Conservation (phyloP, 1,284 basidiomycete genomes). For the Rhodotorula sp. region DNA sequence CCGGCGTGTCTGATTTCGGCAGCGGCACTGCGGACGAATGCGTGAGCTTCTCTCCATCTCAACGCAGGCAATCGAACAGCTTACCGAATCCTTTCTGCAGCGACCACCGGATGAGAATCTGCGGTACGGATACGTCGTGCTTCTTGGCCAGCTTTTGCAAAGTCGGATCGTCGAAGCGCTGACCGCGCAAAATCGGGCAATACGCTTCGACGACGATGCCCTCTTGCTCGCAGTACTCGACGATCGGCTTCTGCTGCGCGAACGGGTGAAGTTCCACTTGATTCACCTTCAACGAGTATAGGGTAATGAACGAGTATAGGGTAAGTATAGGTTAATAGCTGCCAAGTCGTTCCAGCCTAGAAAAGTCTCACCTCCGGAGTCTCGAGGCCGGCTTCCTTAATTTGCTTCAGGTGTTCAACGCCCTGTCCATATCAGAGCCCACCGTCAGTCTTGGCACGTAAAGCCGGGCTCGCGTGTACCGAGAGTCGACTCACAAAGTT, state of each 20-base stretch:
- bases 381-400: slow-evolving; percentile 62
- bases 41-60: neutral
- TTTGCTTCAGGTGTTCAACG: slow-evolving; percentile 72
- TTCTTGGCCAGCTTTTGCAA: slow-evolving; percentile 61
- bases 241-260: slow-evolving; percentile 76
- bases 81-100: slow-evolving; percentile 67
- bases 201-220: slow-evolving; percentile 72
- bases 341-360: too few relatives aligned
- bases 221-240: slow-evolving; percentile 68
- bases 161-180: slow-evolving; percentile 58
- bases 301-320: too few relatives aligned
- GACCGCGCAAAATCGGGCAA: slow-evolving; percentile 66
- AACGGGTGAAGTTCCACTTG: slow-evolving; percentile 75
- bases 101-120: slow-evolving; percentile 78
- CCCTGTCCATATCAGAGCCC: slow-evolving; percentile 43
- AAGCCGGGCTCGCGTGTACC: slow-evolving; percentile 49
- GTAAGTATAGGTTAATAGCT: too few relatives aligned
- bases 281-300: too few relatives aligned
- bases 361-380: slow-evolving; percentile 62
- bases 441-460: slow-evolving; percentile 7
- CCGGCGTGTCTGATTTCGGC: slow-evolving; percentile 69
- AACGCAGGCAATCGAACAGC: slow-evolving; percentile 40
- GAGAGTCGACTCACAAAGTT: slow-evolving; percentile 57
- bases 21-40: slow-evolving; percentile 56
- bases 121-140: slow-evolving; percentile 65